Percentiles rank a stretch among this genome's conserved stretches.
These are phyloP conservation scores for Ascochyta viciae-villosae DNA, from an alignment of 2,329 filamentous ascomycete species.

Conservation along the genomic window DNA sequence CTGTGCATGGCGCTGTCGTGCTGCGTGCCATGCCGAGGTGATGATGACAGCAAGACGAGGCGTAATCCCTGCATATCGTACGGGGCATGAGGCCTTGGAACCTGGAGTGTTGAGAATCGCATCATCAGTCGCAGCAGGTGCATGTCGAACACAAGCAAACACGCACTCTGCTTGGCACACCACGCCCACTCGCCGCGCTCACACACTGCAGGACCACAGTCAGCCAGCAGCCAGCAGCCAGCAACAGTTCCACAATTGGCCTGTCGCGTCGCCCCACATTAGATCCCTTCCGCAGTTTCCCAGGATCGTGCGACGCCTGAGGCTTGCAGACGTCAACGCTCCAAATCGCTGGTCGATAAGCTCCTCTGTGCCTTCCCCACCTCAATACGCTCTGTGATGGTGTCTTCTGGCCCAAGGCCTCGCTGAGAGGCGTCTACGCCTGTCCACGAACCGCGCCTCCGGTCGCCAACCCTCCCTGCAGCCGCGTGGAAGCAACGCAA, in stretches of 20 bases:
- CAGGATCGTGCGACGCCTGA: conserved; percentile 20
- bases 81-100: conserved; percentile 16
- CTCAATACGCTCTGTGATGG: conserved; percentile 27
- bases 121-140: conserved; percentile 11
- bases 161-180: not conserved
- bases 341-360: conserved; percentile 6
- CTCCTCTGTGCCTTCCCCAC: conserved; percentile 3
- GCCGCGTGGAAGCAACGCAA: conserved; percentile 24
- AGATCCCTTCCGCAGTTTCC: conserved; percentile 7
- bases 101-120: conserved; percentile 9
- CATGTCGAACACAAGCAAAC: conserved; percentile 2
- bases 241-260: not conserved
- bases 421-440: conserved; percentile 41
- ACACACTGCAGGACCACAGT: conserved; percentile 4
- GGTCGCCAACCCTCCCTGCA: conserved; percentile 8
- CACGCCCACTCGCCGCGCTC: not conserved
- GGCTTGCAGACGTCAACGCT: conserved; percentile 9
- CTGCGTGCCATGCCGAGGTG: not conserved
- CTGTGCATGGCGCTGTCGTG: not conserved
- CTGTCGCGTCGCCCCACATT: conserved; percentile 10
- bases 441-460: conserved; percentile 4
- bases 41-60: not conserved
- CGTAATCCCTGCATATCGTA: conserved; percentile 12
- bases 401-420: conserved; percentile 38
- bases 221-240: not conserved